These are phyloP conservation scores for Exophiala mesophila DNA, from an alignment of 2,329 filamentous ascomycete genomes.

Conservation along the genomic window DNA sequence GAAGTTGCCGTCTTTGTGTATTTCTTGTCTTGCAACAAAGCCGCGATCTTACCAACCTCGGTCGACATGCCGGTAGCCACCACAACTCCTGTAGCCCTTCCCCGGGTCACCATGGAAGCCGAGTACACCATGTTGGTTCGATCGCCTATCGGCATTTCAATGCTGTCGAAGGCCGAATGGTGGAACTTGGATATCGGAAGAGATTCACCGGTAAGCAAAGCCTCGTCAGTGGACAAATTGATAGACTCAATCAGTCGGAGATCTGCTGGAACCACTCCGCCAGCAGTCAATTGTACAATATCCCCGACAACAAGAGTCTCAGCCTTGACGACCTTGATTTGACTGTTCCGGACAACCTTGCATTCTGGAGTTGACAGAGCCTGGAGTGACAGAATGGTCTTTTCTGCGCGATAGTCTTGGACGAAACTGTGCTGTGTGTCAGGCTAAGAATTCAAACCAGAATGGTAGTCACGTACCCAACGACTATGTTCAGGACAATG, in stretches of 20 bases:
- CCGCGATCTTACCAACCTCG: slow-evolving; percentile 59
- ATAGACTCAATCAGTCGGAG: slow-evolving; percentile 51
- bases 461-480: slow-evolving; percentile 34
- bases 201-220: slow-evolving; percentile 59
- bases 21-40: slow-evolving; percentile 49
- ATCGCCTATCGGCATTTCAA: slow-evolving; percentile 52
- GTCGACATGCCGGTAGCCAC: slow-evolving; percentile 59
- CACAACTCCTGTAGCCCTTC: slow-evolving; percentile 56
- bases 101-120: slow-evolving; percentile 58
- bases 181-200: slow-evolving; percentile 53
- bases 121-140: slow-evolving; percentile 59
- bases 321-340: slow-evolving; percentile 48
- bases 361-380: slow-evolving; percentile 49
- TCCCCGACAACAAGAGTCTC: slow-evolving; percentile 56
- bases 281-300: slow-evolving; percentile 48
- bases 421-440: slow-evolving; percentile 34
- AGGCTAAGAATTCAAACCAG: not conserved
- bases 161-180: slow-evolving; percentile 40
- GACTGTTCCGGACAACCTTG: slow-evolving; percentile 47
- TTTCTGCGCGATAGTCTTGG: slow-evolving; percentile 51
- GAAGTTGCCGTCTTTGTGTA: slow-evolving; percentile 34
- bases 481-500: slow-evolving; percentile 54
- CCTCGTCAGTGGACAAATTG: slow-evolving; percentile 58
- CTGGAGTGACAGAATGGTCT: slow-evolving; percentile 50
- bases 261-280: slow-evolving; percentile 49